Base-by-base conservation (phyloP, 495 filamentous ascomycete genomes). In the Penicillium chermesinum region DNA sequence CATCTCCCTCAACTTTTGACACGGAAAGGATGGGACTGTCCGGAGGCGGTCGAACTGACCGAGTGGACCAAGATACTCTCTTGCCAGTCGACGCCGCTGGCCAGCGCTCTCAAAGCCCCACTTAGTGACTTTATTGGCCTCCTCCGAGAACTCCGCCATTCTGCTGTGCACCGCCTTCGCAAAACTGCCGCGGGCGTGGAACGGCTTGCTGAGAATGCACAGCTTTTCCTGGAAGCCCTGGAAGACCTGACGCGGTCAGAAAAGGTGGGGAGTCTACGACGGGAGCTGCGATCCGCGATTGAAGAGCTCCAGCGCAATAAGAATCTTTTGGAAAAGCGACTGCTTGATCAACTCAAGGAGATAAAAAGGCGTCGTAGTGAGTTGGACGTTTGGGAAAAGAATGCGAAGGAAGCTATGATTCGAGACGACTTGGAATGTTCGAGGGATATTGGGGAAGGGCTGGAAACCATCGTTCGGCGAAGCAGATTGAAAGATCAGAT, bases 31-130 rank as follows among this genome's bases (percentile, higher is more conserved):
- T 70, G 65, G 63, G 60, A 63, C 33, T 70, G 67, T 43, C 42
- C 67, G 3, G 63, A 67, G 47, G 62, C 62, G 2, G 61, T 71
- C 12, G 70, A 73, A 57, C 55, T 73, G 7, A 57, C 41, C 17
- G 25, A 46, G 33, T 55, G 48, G 48, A 52, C 38, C 30, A 51
- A 46, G 35, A 3, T 50, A 18, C 41, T 55, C 15, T 17, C 25
- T 25, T 25, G 35, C 5, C 40, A 55, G 35, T 27, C 27, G 14
- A 9, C 8, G 7, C 20, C 14, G n/a, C 41, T 16, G 20, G 13
- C 36, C 0, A 17, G 10, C 7, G 36, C 6, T 15, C 17, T 18
- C 9, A 38, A 38, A 10, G 20, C 27, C 7, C n/a, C 22, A 27
- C 13, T 43, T 1, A n/a, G 18, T 9, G 41, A 43, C 8, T 1